Evolutionary conservation across 306 rosid species (phyloP).

Genomic region (Fagus sylvatica): DNA sequence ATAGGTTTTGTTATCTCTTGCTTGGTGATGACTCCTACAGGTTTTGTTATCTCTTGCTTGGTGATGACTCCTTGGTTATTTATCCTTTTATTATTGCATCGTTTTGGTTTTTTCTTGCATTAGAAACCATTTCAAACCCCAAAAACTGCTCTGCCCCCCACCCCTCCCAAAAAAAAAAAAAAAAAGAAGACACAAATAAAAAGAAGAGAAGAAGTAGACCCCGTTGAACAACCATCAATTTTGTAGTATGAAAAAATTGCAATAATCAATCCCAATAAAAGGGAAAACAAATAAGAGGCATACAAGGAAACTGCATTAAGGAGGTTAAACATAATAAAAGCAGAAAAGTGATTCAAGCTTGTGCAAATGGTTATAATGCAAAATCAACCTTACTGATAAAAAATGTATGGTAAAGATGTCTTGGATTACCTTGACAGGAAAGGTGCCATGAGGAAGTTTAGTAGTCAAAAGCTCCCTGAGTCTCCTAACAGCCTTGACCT

Average conservation of each 20-base stretch:
- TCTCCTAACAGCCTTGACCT: constrained; percentile 96
- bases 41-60: too few relatives aligned
- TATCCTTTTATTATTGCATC: too few relatives aligned
- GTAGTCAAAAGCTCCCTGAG: constrained; percentile 98
- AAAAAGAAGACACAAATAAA: neutral
- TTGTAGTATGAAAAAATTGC: neutral
- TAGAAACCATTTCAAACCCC: neutral
- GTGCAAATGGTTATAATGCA: neutral
- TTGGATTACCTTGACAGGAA: constrained; percentile 85
- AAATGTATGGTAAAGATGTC: neutral
- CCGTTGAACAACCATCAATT: neutral
- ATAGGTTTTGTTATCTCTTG: too few relatives aligned
- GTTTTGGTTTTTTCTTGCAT: too few relatives aligned
- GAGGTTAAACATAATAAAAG: neutral
- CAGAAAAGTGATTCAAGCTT: neutral
- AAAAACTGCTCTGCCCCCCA: neutral
- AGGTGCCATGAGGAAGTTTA: constrained; percentile 89
- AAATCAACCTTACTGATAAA: neutral
- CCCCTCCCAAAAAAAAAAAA: neutral
- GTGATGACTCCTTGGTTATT: too few relatives aligned
- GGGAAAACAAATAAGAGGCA: neutral
- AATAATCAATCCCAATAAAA: neutral
- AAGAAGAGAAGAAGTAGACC: neutral
- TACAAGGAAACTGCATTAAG: neutral
- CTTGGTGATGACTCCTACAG: too few relatives aligned